phyloP scores from a whole-genome alignment of 1,139 yeast species.

The Suhomyces taliae region DNA sequence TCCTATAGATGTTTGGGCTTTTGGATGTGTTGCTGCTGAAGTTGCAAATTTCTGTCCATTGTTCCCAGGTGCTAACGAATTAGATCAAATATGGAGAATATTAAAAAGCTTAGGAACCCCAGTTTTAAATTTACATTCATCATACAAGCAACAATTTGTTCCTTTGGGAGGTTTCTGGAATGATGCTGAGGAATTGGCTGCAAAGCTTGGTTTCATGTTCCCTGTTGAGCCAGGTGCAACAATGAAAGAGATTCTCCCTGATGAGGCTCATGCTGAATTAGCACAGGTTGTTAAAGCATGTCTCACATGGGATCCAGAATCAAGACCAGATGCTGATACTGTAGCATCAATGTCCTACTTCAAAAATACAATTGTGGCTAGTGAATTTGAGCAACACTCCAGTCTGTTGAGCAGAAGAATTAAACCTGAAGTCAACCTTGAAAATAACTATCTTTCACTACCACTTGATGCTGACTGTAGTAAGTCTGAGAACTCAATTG shows the following conservation, averaged over 20 bases:
- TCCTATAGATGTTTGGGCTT: slow-evolving; percentile 93
- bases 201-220: slow-evolving; percentile 51
- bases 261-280: slow-evolving; percentile 28
- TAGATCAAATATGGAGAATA: slow-evolving; percentile 74
- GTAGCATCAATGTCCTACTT: slow-evolving; percentile 56
- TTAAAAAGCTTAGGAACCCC: slow-evolving; percentile 75
- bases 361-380: slow-evolving; percentile 29
- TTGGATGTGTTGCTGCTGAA: slow-evolving; percentile 84
- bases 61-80: slow-evolving; percentile 79
- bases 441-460: no score
- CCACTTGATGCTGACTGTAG: slow-evolving; percentile 18
- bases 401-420: background rate
- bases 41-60: slow-evolving; percentile 73
- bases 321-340: slow-evolving; percentile 48
- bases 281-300: slow-evolving; percentile 56
- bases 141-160: slow-evolving; percentile 7
- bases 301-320: slow-evolving; percentile 64
- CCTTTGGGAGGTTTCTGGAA: slow-evolving; percentile 73
- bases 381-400: background rate
- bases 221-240: slow-evolving; percentile 42
- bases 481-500: slow-evolving; percentile 8
- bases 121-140: slow-evolving; percentile 13
- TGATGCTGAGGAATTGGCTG: slow-evolving; percentile 53
- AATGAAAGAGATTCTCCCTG: slow-evolving; percentile 28
- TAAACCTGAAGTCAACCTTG: background rate